These are phyloP conservation scores for Globisporangium cylindrosporum DNA, from an alignment of 352 stramenopile species.

Conservation along the genomic window DNA sequence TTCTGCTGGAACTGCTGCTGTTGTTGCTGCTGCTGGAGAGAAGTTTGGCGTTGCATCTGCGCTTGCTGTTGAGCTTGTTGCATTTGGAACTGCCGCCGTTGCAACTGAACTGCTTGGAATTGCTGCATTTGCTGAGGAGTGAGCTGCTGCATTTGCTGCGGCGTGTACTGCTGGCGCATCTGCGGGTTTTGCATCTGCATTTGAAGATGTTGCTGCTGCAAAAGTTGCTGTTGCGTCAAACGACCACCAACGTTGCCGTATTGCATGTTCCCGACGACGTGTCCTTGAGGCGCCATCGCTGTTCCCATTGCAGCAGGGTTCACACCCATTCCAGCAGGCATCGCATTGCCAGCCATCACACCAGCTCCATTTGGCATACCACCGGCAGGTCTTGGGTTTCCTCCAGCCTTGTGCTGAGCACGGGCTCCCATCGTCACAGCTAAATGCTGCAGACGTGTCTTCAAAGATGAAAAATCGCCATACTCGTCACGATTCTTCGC, in stretches of 20 bases:
- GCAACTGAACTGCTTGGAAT: constrained; percentile 28
- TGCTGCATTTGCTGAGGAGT: constrained; percentile 30
- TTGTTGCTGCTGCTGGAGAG: constrained; percentile 55
- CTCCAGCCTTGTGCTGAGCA: constrained; percentile 70
- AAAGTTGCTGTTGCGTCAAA: constrained; percentile 79
- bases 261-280: constrained; percentile 69
- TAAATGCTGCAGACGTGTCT: constrained; percentile 95
- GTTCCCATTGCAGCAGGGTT: constrained; percentile 36
- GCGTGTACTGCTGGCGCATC: constrained; percentile 77
- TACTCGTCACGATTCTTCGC: constrained; percentile 94
- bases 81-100: constrained; percentile 48
- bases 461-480: constrained; percentile 94
- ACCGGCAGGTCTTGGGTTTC: constrained; percentile 37
- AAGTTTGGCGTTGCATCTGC: constrained; percentile 68
- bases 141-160: constrained; percentile 79
- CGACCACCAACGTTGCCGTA: constrained; percentile 55
- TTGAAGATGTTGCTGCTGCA: constrained; percentile 77
- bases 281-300: constrained; percentile 54
- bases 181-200: constrained; percentile 80
- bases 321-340: constrained; percentile 45
- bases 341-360: constrained; percentile 38
- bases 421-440: constrained; percentile 89
- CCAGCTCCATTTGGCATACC: constrained; percentile 30
- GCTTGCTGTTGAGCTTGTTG: constrained; percentile 59
- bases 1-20: constrained; percentile 57